These are phyloP conservation scores for Camelina hispida DNA, from an alignment of 345 rosid genomes.

Conservation along the genomic window DNA sequence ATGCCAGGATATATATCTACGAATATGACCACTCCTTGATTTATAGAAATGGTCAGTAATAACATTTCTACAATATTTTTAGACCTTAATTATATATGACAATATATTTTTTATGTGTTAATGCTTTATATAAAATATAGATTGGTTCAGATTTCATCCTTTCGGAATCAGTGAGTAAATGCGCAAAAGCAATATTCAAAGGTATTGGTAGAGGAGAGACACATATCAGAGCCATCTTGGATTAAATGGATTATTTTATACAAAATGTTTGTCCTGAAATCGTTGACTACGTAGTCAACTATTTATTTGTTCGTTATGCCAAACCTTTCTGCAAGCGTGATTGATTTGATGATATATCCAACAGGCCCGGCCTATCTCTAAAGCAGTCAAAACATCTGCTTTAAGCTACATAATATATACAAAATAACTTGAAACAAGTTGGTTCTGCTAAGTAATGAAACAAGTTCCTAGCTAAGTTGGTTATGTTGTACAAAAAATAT, in stretches of 20 bases:
- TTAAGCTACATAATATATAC: no score
- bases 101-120: neutral
- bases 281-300: neutral
- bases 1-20: conserved; percentile 50
- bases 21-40: conserved; percentile 39
- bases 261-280: conserved; percentile 37
- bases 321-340: conserved; percentile 32
- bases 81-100: neutral
- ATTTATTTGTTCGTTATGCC: neutral
- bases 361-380: no score
- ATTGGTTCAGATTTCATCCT: conserved; percentile 22
- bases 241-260: no score
- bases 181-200: conserved; percentile 23
- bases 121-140: conserved; percentile 6
- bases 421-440: no score
- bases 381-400: no score
- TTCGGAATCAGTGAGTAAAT: conserved; percentile 21
- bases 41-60: conserved; percentile 9
- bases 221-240: conserved; percentile 31
- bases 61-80: neutral
- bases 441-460: no score
- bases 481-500: no score
- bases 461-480: no score
- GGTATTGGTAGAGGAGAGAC: conserved; percentile 39
- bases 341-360: neutral